A percentile compares a stretch with the other conserved stretches of the same genome.
Evolutionary conservation across 179 eudicot species (phyloP).

Genomic region (Silene noctiflora): DNA sequence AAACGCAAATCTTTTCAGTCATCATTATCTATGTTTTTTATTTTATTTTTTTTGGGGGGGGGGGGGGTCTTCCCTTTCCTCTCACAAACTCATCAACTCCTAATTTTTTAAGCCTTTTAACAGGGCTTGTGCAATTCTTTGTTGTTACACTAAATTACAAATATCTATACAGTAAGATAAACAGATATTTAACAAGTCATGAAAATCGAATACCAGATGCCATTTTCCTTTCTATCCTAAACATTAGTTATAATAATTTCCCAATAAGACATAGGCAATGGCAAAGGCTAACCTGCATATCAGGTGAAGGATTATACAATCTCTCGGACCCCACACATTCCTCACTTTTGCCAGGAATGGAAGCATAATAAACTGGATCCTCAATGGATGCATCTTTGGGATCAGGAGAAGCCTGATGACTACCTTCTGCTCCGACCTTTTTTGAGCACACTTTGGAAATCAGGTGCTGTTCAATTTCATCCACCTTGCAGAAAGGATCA

Average conservation of each 20-base stretch:
- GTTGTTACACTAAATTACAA: background rate
- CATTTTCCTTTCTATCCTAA: background rate
- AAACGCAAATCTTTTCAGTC: background rate
- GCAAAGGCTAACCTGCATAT: constrained; percentile 43
- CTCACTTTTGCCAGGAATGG: constrained; percentile 27
- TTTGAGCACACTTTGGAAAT: constrained; percentile 50
- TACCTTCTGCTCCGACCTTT: constrained; percentile 27
- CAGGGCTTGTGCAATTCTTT: background rate
- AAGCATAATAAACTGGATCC: constrained; percentile 29
- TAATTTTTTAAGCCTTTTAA: background rate
- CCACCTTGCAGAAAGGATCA: constrained; percentile 76
- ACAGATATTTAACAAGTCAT: background rate
- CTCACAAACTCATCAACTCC: background rate
- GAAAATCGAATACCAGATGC: background rate
- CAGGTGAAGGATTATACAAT: constrained; percentile 33
- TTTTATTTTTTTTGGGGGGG: too few relatives aligned
- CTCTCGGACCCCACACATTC: constrained; percentile 37
- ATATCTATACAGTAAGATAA: background rate
- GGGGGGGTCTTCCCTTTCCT: background rate
- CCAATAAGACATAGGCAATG: constrained; percentile 2
- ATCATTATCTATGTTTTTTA: background rate
- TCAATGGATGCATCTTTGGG: constrained; percentile 29
- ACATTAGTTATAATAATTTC: background rate
- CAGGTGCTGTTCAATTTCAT: constrained; percentile 60
- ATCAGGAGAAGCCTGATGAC: constrained; percentile 25